Percentiles rank a stretch among this genome's conserved stretches.
These are phyloP conservation scores for Lasiosphaeris hirsuta DNA, from an alignment of 495 filamentous ascomycete species.

Conservation along the genomic window DNA sequence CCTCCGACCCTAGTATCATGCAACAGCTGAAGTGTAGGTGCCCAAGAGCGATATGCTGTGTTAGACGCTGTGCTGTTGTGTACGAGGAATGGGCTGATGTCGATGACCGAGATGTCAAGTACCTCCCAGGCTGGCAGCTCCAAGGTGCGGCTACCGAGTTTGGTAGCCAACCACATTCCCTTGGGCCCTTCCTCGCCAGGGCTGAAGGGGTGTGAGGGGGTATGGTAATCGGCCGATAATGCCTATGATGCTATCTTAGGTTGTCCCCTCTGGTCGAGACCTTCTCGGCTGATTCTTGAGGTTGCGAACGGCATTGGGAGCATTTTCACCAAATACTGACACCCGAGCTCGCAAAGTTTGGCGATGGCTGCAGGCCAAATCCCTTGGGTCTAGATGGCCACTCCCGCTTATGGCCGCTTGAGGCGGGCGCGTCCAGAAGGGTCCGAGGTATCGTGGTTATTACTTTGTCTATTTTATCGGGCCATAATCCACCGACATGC, in stretches of 20 bases:
- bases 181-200: not conserved
- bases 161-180: constrained; percentile 14
- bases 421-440: too few species aligned
- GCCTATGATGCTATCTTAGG: constrained; percentile 5
- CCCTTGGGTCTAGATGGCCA: too few species aligned
- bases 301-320: not conserved
- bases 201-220: not conserved
- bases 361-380: too few species aligned
- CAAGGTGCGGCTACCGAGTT: not conserved
- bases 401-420: too few species aligned
- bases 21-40: not conserved
- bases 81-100: not conserved
- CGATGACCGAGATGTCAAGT: not conserved
- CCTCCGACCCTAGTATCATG: not conserved
- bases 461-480: not conserved
- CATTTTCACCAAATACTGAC: not conserved
- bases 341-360: too few species aligned
- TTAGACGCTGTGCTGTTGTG: not conserved
- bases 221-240: constrained; percentile 9
- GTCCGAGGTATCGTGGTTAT: too few species aligned
- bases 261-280: not conserved
- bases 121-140: not conserved
- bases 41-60: not conserved
- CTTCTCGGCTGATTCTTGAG: constrained; percentile 10
- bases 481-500: constrained; percentile 3